Evolutionary conservation across 805 yeast species (phyloP).

Genomic region (Debaryomyces hansenii): DNA sequence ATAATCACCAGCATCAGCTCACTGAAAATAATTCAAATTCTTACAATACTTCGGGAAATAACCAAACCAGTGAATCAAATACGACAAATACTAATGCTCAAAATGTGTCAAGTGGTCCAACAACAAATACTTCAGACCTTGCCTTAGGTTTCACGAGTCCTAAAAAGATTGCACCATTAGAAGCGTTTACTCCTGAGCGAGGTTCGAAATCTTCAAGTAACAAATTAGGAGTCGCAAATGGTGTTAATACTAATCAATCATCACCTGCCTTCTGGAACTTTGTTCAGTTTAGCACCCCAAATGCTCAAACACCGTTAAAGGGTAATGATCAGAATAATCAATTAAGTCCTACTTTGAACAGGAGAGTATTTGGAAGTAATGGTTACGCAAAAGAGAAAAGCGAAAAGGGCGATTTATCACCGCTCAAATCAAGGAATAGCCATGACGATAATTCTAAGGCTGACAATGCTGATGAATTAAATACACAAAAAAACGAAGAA

Average conservation of each 20-base stretch:
- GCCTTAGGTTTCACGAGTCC: constrained; percentile 42
- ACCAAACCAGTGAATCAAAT: constrained; percentile 13
- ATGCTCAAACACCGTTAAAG: constrained; percentile 44
- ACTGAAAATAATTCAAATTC: constrained; percentile 8
- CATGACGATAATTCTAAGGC: neutral
- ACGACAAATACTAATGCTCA: constrained; percentile 9
- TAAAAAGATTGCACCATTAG: constrained; percentile 40
- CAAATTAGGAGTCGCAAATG: constrained; percentile 23
- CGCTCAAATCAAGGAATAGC: constrained; percentile 12
- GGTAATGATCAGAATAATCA: constrained; percentile 38
- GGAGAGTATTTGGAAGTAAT: constrained; percentile 19
- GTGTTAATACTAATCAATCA: constrained; percentile 48
- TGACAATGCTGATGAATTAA: neutral
- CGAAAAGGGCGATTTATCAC: constrained; percentile 15
- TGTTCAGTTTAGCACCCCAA: constrained; percentile 67
- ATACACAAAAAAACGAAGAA: constrained; percentile 1
- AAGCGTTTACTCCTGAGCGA: constrained; percentile 46
- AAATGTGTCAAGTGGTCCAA: constrained; percentile 22
- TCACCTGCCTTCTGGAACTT: constrained; percentile 95
- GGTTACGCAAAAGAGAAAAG: constrained; percentile 11
- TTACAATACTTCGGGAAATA: constrained; percentile 5
- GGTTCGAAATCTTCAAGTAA: constrained; percentile 30
- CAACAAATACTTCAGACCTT: constrained; percentile 28
- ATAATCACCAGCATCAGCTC: constrained; percentile 13
- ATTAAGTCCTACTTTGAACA: constrained; percentile 40